phyloP scores from a whole-genome alignment of 2,329 filamentous ascomycete genomes.

The Colletotrichum sublineola region DNA sequence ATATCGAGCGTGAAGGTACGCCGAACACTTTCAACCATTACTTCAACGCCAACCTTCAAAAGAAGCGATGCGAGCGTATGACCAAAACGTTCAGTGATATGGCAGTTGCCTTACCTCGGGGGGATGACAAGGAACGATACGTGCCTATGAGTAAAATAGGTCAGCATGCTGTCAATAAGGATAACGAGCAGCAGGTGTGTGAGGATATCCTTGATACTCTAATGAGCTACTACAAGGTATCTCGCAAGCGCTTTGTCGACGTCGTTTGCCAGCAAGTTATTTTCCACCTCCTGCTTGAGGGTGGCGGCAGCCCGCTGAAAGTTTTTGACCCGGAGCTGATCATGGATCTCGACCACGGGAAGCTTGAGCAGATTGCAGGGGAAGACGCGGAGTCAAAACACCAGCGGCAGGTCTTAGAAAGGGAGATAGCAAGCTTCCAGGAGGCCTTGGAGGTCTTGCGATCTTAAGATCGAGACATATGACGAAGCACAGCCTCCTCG shows the following conservation, averaged over 20 bases:
- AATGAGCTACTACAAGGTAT: conserved; percentile 72
- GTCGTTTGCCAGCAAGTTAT: conserved; percentile 70
- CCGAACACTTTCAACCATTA: conserved; percentile 66
- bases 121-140: neutral
- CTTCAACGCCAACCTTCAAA: conserved; percentile 59
- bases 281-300: conserved; percentile 65
- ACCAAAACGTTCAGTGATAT: conserved; percentile 4
- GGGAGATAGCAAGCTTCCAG: neutral
- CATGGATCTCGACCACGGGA: conserved; percentile 58
- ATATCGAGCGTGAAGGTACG: conserved; percentile 61
- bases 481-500: too few species aligned
- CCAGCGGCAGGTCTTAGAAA: neutral
- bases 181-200: neutral
- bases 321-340: conserved; percentile 67
- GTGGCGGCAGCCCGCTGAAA: conserved; percentile 63
- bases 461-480: conserved; percentile 2
- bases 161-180: conserved; percentile 3
- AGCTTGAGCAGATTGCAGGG: conserved; percentile 70
- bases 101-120: neutral
- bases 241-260: conserved; percentile 73
- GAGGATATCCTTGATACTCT: conserved; percentile 71
- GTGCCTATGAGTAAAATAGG: conserved; percentile 1
- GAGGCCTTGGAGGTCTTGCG: conserved; percentile 15
- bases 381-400: conserved; percentile 58
- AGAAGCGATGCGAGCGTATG: neutral